These are phyloP conservation scores for Acanthamoeba triangularis DNA, from an alignment of 208 protist species.

Conservation along the genomic window DNA sequence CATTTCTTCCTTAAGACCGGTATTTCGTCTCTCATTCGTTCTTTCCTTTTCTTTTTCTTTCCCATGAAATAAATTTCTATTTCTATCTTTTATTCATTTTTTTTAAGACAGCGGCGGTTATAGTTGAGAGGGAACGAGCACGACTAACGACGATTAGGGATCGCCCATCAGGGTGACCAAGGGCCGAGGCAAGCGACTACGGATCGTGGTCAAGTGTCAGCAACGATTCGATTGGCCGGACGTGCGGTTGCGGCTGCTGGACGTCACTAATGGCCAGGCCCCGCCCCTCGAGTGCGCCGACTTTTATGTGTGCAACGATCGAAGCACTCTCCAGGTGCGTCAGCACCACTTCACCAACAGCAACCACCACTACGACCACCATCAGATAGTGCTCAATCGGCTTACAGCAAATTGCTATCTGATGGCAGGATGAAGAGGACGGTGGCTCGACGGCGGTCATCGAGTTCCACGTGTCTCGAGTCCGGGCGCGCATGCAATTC, in stretches of 20 bases:
- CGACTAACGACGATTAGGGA: background rate
- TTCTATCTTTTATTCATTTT: too few relatives aligned
- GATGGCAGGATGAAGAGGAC: background rate
- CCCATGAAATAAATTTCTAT: too few relatives aligned
- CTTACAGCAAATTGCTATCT: too few relatives aligned
- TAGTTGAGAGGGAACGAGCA: too few relatives aligned
- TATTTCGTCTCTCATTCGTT: too few relatives aligned
- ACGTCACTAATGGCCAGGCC: background rate
- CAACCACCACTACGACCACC: too few relatives aligned
- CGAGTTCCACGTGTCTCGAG: background rate
- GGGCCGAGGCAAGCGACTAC: background rate
- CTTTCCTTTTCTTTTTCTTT: too few relatives aligned
- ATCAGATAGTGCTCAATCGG: too few relatives aligned
- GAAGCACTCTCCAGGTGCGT: background rate
- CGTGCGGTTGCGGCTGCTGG: background rate
- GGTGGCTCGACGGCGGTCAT: conserved; percentile 6
- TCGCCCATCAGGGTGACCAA: background rate
- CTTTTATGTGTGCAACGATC: background rate
- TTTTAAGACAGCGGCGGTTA: too few relatives aligned
- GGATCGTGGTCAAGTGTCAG: background rate
- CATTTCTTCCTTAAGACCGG: too few relatives aligned
- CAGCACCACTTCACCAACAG: background rate
- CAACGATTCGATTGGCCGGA: background rate
- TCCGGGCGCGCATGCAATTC: background rate
- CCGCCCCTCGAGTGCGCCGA: background rate